Conservation (phyloP, 305 asterid genomes). For the Solanum chacoense region DNA sequence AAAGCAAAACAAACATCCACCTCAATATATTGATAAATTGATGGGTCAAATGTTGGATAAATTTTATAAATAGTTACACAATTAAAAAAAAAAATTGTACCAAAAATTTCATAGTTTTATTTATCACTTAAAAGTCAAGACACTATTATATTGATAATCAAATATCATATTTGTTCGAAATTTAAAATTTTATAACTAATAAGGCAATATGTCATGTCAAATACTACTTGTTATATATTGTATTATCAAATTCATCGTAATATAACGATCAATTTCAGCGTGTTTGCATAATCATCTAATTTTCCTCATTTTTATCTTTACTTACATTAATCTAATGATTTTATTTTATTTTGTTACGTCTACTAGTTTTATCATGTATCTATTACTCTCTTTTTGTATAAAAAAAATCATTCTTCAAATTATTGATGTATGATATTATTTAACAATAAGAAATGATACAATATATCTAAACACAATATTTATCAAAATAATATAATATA, state of each 20-base stretch:
- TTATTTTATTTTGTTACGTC: neutral
- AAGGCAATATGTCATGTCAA: neutral
- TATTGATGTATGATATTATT: neutral
- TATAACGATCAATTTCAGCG: too few species aligned
- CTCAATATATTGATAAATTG: neutral
- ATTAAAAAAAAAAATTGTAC: neutral
- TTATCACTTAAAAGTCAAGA: neutral
- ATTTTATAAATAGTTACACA: neutral
- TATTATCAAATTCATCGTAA: neutral
- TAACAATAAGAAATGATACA: neutral
- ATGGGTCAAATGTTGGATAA: neutral
- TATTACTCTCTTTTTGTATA: neutral
- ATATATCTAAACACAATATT: neutral
- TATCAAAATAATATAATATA: neutral
- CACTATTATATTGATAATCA: neutral
- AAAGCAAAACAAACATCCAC: neutral
- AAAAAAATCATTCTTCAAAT: neutral
- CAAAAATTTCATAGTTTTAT: neutral
- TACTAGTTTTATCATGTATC: neutral
- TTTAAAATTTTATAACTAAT: too few species aligned
- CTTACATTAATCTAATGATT: neutral
- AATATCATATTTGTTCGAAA: too few species aligned
- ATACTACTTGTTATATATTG: neutral
- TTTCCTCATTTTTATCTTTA: neutral
- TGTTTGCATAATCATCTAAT: neutral